A percentile compares a stretch with the other conserved stretches of the same genome.
Evolutionary conservation across 345 rosid species (phyloP).

Genomic region (Eutrema japonicum): DNA sequence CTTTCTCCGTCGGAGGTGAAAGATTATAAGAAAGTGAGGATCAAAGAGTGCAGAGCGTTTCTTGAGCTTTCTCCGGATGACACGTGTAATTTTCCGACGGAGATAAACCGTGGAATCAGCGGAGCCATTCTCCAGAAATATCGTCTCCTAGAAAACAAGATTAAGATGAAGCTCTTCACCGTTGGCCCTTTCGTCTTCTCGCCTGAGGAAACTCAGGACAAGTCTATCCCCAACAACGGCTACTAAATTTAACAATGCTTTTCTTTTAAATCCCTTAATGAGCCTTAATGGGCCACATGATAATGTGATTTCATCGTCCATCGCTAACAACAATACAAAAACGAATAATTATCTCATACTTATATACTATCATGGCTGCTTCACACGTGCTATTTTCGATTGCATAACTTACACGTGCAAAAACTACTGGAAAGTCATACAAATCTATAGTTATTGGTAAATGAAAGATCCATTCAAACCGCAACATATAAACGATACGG

Average conservation of each 20-base stretch:
- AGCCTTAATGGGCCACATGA: slow-evolving; percentile 2
- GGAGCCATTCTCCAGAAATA: slow-evolving; percentile 58
- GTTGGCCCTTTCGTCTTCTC: slow-evolving; percentile 64
- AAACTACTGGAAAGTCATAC: no score
- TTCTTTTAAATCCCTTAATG: neutral
- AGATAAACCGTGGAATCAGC: slow-evolving; percentile 56
- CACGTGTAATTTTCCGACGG: slow-evolving; percentile 55
- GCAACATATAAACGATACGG: no score
- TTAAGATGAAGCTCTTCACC: slow-evolving; percentile 60
- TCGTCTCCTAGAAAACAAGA: slow-evolving; percentile 40
- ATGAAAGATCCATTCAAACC: no score
- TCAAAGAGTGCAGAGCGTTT: slow-evolving; percentile 63
- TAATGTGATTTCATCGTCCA: neutral
- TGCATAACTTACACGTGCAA: no score
- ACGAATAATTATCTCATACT: no score
- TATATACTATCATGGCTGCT: no score
- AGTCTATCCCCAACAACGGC: slow-evolving; percentile 45
- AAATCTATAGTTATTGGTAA: no score
- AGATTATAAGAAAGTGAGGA: slow-evolving; percentile 36
- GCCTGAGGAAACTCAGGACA: slow-evolving; percentile 34
- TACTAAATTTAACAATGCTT: slow-evolving; percentile 30
- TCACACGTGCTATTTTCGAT: no score
- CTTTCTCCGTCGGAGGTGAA: slow-evolving; percentile 57
- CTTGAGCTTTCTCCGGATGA: slow-evolving; percentile 57
- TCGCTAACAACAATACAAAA: no score